Conservation (phyloP, 306 rosid genomes). For the Canavalia ensiformis region DNA sequence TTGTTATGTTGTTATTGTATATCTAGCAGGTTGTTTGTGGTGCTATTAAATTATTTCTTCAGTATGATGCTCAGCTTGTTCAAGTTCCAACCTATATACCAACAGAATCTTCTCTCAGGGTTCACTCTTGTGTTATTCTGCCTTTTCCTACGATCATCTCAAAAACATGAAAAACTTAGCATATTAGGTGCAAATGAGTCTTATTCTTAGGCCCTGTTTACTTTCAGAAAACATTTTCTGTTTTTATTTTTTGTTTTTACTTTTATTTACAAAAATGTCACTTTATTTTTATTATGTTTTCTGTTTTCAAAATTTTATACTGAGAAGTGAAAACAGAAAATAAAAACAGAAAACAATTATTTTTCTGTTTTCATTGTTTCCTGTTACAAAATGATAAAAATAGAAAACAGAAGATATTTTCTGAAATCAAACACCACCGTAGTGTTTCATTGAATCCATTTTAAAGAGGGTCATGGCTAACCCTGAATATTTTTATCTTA, state of each 20-base stretch:
- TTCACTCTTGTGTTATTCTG: not conserved
- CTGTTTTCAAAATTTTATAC: too few relatives aligned
- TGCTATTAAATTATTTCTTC: not conserved
- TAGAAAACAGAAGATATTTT: too few relatives aligned
- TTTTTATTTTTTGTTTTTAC: too few relatives aligned
- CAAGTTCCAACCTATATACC: not conserved
- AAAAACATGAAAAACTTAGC: not conserved
- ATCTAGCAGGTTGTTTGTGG: conserved; percentile 15
- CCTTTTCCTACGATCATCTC: not conserved
- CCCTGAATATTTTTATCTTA: not conserved
- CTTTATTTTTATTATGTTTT: too few relatives aligned
- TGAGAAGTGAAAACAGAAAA: too few relatives aligned
- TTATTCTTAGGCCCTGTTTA: not conserved
- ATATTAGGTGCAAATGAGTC: not conserved
- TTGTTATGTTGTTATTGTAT: conserved; percentile 6
- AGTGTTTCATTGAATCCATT: not conserved
- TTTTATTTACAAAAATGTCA: too few relatives aligned
- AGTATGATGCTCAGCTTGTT: not conserved
- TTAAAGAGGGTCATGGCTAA: not conserved
- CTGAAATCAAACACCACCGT: too few relatives aligned
- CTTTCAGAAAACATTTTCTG: too few relatives aligned
- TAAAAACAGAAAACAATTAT: too few relatives aligned
- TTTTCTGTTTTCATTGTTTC: too few relatives aligned
- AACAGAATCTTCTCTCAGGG: not conserved
- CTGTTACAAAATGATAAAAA: too few relatives aligned